Conservation (phyloP, 768 basidiomycete genomes). For the Mrakia hoshinonis region DNA sequence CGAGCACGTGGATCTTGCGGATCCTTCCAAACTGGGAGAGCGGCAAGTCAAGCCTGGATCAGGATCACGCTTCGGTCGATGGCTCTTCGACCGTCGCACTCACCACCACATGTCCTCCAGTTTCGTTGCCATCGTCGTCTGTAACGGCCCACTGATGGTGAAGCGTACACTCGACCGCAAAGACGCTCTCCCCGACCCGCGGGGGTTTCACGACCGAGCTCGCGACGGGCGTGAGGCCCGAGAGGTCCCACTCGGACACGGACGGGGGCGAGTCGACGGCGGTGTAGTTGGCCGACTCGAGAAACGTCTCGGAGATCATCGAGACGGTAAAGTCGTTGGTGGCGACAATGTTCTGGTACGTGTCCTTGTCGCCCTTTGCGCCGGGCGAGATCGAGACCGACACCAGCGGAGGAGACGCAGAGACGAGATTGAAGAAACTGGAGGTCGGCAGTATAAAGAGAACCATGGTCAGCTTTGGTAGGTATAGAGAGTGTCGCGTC, state of each 20-base stretch:
- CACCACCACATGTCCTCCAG: conserved; percentile 42
- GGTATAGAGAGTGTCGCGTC: too few relatives aligned
- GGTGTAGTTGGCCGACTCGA: conserved; percentile 43
- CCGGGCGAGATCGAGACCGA: conserved; percentile 45
- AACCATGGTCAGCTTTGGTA: not conserved
- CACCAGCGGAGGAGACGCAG: conserved; percentile 57
- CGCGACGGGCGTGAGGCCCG: conserved; percentile 36
- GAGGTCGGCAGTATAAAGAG: not conserved
- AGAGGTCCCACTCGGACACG: conserved; percentile 41
- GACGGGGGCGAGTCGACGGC: conserved; percentile 40
- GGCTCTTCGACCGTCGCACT: conserved; percentile 43
- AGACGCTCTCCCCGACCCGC: not conserved
- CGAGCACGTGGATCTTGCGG: conserved; percentile 39
- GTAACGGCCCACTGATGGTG: conserved; percentile 32
- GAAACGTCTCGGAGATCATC: conserved; percentile 55
- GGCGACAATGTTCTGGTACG: conserved; percentile 55
- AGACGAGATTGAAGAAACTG: conserved; percentile 56
- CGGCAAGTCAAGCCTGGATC: not conserved
- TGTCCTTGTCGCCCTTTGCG: conserved; percentile 45
- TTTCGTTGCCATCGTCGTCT: conserved; percentile 35
- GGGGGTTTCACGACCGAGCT: conserved; percentile 33
- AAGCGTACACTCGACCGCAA: conserved; percentile 6
- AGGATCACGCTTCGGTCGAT: conserved; percentile 31
- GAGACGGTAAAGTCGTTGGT: conserved; percentile 64
- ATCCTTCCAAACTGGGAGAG: conserved; percentile 37